Evolutionary conservation across 805 yeast genomes (phyloP).

Genomic region (Tetrapisispora taiwanensis): DNA sequence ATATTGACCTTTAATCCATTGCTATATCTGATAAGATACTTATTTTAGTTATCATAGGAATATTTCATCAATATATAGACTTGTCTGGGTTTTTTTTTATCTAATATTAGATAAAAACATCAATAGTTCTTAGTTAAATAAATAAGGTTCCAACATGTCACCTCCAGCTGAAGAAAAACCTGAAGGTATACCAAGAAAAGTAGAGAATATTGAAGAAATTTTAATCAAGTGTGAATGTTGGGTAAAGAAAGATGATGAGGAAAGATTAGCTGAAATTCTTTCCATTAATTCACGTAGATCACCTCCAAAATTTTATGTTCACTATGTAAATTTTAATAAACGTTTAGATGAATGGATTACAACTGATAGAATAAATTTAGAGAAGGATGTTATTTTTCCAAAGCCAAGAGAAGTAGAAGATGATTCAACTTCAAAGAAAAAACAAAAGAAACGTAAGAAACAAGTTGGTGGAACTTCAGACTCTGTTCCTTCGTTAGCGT

Average conservation of each 20-base stretch:
- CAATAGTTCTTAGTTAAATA: too few species aligned
- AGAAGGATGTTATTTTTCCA: conserved; percentile 63
- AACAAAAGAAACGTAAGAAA: conserved; percentile 31
- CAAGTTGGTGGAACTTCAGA: conserved; percentile 5
- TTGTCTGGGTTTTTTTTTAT: too few species aligned
- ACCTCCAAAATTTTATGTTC: conserved; percentile 77
- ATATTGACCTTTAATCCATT: too few species aligned
- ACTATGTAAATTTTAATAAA: conserved; percentile 88
- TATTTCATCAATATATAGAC: too few species aligned
- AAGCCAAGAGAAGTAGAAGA: conserved; percentile 43
- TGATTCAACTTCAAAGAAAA: conserved; percentile 28
- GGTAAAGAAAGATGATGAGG: conserved; percentile 72
- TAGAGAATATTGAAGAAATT: conserved; percentile 39
- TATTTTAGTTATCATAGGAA: too few species aligned
- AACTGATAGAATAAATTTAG: conserved; percentile 58
- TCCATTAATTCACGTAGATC: conserved; percentile 69
- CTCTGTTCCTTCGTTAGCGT: neutral
- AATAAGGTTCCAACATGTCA: conserved; percentile 1
- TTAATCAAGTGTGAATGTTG: conserved; percentile 72
- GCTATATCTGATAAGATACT: too few species aligned
- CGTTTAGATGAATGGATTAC: conserved; percentile 94
- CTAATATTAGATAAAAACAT: too few species aligned
- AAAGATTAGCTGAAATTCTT: conserved; percentile 74
- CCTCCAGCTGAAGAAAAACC: conserved; percentile 2
- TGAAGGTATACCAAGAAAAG: conserved; percentile 18